Percentiles rank a stretch among this genome's conserved stretches.
phyloP scores from a whole-genome alignment of 257 asterid species.

The Nicotiana paniculata region DNA sequence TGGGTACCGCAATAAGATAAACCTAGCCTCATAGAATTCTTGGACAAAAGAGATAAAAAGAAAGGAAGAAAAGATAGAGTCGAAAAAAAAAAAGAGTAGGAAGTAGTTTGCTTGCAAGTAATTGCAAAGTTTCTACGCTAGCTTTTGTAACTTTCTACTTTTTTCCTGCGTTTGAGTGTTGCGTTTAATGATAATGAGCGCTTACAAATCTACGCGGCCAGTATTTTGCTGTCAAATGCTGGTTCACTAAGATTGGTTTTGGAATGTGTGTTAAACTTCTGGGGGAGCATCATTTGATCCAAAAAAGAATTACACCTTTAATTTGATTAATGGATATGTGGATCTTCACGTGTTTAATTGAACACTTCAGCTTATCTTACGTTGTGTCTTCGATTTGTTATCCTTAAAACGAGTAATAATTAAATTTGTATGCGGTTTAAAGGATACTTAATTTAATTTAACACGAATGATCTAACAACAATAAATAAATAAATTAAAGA shows the following conservation, averaged over 20 bases:
- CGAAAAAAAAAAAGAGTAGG: neutral
- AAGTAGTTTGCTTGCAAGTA: slow-evolving; percentile 17
- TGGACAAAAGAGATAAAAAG: neutral
- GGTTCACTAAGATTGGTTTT: neutral
- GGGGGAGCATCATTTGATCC: neutral
- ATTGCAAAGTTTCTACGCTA: neutral
- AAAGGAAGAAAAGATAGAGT: neutral
- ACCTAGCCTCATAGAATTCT: slow-evolving; percentile 9
- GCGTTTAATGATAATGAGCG: neutral
- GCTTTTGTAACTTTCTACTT: neutral
- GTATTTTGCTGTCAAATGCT: neutral
- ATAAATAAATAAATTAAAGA: too few species aligned
- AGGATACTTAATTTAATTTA: too few species aligned
- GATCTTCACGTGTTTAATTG: slow-evolving; percentile 5
- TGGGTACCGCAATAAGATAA: neutral
- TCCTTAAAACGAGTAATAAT: too few species aligned
- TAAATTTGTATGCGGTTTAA: too few species aligned
- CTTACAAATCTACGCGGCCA: neutral
- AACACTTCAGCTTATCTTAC: neutral
- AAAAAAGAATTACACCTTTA: neutral
- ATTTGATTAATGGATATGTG: neutral
- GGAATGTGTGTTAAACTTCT: neutral
- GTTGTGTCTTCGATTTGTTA: neutral
- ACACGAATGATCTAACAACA: too few species aligned
- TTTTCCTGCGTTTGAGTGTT: neutral